Conservation (phyloP, 352 stramenopile species). For the Poterioochromonas sp. region DNA sequence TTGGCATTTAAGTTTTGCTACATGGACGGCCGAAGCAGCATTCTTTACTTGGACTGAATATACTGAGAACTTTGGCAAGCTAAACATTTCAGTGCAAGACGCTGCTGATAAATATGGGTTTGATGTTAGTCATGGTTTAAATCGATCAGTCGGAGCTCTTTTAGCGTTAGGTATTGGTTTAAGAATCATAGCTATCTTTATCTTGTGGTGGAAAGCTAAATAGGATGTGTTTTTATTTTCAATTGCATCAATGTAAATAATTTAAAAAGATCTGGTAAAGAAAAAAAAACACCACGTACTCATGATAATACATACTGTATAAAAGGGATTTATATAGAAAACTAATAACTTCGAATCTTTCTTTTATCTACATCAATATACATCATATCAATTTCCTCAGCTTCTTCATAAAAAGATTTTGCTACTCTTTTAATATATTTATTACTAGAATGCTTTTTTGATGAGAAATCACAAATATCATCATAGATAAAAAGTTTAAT, state of each 20-base stretch:
- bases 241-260: background rate
- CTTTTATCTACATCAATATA: too few species aligned
- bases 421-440: too few species aligned
- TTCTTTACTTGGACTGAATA: slow-evolving; percentile 8
- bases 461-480: too few species aligned
- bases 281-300: too few species aligned
- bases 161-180: background rate
- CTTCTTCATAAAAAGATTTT: too few species aligned
- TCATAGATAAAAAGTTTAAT: too few species aligned
- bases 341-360: too few species aligned
- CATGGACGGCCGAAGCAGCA: background rate
- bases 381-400: too few species aligned
- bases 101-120: slow-evolving; percentile 1
- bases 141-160: background rate
- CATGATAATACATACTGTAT: too few species aligned
- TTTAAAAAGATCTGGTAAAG: too few species aligned
- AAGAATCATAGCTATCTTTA: background rate
- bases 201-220: background rate
- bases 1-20: background rate
- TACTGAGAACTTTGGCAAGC: background rate
- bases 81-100: background rate
- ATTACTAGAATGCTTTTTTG: too few species aligned
- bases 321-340: too few species aligned
- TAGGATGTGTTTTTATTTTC: background rate
- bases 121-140: background rate